Percentiles rank a stretch among this genome's conserved stretches.
These are phyloP conservation scores for Umbelopsis sp. DNA, from an alignment of 192 early-diverging fungal genomes.

Conservation along the genomic window DNA sequence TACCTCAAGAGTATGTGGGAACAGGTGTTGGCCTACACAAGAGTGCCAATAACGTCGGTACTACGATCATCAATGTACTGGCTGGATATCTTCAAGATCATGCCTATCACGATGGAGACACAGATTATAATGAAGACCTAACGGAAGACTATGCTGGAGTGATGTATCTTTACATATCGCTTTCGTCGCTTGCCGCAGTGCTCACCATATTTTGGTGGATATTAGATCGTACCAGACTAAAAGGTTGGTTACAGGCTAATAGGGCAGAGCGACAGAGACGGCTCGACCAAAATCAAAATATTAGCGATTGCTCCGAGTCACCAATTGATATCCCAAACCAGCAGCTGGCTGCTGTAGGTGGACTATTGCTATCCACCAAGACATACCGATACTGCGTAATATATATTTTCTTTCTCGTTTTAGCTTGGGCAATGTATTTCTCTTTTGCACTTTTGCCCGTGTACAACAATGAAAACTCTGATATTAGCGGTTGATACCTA, in stretches of 20 bases:
- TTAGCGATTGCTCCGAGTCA: not conserved
- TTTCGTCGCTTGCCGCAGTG: constrained; percentile 13
- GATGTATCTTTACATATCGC: constrained; percentile 32
- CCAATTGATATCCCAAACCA: not conserved
- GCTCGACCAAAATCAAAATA: not conserved
- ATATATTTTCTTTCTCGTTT: constrained; percentile 32
- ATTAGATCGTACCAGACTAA: constrained; percentile 23
- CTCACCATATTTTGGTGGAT: constrained; percentile 22
- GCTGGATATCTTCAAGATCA: constrained; percentile 63
- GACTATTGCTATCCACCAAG: constrained; percentile 2
- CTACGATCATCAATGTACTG: constrained; percentile 60
- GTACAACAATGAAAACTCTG: constrained; percentile 20
- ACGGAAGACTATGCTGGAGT: constrained; percentile 35
- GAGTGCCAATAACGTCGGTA: constrained; percentile 62
- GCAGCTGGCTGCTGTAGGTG: constrained; percentile 23
- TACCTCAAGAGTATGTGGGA: constrained; percentile 55
- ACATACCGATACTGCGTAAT: constrained; percentile 28
- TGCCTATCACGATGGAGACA: constrained; percentile 35
- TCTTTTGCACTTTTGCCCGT: constrained; percentile 40
- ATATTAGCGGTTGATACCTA: not conserved
- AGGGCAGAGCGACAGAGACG: constrained; percentile 23
- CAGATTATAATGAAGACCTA: constrained; percentile 27
- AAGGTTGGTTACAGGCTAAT: constrained; percentile 36
- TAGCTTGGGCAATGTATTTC: constrained; percentile 36
- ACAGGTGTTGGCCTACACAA: constrained; percentile 65